Evolutionary conservation across 2,329 filamentous ascomycete genomes (phyloP), one percentile per base, ranked within the genome.

Genomic region (Plectosphaerella plurivora): DNA sequence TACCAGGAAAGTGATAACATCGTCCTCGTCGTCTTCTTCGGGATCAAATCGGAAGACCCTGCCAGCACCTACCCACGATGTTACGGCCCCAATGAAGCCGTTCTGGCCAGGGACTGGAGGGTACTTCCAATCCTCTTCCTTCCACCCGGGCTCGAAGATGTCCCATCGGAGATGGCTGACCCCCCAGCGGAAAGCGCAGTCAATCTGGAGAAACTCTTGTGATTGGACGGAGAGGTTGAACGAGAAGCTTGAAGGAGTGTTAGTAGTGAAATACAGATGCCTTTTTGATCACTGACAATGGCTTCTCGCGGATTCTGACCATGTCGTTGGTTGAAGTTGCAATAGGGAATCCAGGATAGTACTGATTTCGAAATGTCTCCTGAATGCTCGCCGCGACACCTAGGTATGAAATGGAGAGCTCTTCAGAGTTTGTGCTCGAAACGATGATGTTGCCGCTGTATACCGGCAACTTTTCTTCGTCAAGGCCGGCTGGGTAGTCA

Each of bases 371-470:
- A 10, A 57, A 57, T 3, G 44, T 56, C 10, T 25, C 41, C 3
- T 39, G 49, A 0, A 57, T 20, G 6, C 53, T 50, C 5, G 51
- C 45, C 9, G 44, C 54, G 4, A 57, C 52, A 18, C 61, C 66
- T 45, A 61, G 56, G 47, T 77, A 77, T 1, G 73, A 72, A 18
- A 77, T 65, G 8, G 68, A 68, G 2, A 76, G 61, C 12, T 64
- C 57, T 51, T 76, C 74, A 8, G 67, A 68, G 36, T 71, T 70
- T 44, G 65, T 64, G n/a, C 69, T 69, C 5, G 61, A 63, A 18
- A 77, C 58, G 51, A 68, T 64, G 20, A 77, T 61, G 56, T 75
- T 75, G 18, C 74, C 74, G 39, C 71, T 68, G 53, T 77, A 76
- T 5, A 76, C 56, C 0, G 73, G 73, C 44, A 77, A 58, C 42